Conservation (phyloP, 2,329 filamentous ascomycete genomes). For the Talaromyces pinophilus region DNA sequence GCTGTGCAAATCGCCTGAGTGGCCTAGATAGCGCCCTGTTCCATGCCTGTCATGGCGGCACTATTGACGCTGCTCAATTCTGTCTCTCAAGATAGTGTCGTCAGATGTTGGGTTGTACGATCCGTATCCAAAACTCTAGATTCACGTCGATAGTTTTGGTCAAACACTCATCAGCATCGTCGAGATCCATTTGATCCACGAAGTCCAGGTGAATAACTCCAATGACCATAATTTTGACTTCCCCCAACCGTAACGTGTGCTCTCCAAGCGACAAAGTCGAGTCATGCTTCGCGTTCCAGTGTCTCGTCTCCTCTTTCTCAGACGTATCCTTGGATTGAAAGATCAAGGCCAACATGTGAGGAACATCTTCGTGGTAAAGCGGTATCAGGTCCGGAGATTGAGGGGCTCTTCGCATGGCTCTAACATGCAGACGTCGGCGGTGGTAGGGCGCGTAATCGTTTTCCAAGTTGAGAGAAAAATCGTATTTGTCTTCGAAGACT, state of each 20-base stretch:
- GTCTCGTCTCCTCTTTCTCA: slow-evolving; percentile 2
- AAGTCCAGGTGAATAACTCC: background rate
- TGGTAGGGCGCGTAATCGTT: background rate
- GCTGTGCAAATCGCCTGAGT: no score
- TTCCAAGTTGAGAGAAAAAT: background rate
- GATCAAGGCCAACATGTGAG: background rate
- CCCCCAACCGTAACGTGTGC: background rate
- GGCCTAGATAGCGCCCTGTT: no score
- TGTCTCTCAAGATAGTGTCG: background rate
- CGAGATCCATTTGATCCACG: background rate
- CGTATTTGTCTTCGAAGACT: background rate
- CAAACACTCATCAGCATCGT: background rate
- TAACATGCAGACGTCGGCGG: background rate
- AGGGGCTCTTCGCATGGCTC: background rate
- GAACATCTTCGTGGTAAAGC: background rate
- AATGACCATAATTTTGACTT: background rate
- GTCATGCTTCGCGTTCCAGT: background rate
- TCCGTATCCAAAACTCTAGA: background rate
- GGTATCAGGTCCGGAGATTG: background rate
- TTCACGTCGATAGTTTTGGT: background rate
- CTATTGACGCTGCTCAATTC: background rate
- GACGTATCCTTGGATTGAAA: slow-evolving; percentile 1
- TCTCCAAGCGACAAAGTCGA: background rate
- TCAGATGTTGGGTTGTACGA: background rate
- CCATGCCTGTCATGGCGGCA: background rate